Evolutionary conservation across 1,284 basidiomycete species (phyloP).

Genomic region (Vanrija pseudolonga): DNA sequence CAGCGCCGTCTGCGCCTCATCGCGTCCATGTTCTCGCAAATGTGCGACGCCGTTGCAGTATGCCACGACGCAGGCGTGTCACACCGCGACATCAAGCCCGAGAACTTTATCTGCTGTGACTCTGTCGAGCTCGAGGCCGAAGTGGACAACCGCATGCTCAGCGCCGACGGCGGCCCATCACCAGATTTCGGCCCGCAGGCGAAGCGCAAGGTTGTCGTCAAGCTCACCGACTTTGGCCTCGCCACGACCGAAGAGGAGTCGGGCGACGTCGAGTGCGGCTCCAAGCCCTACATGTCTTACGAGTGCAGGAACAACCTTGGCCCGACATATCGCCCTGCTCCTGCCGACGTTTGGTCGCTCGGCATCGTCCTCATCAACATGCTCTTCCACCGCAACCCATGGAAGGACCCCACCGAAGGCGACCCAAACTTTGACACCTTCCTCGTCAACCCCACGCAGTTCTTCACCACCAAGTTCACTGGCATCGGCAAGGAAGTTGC

Average conservation of each 20-base stretch:
- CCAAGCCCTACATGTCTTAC: conserved; percentile 98
- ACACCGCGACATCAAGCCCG: conserved; percentile 98
- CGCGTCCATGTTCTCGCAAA: conserved; percentile 93
- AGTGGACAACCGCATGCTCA: conserved; percentile 19
- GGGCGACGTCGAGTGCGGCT: conserved; percentile 96
- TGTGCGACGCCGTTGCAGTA: conserved; percentile 96
- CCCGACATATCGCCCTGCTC: conserved; percentile 85
- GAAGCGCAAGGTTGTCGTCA: conserved; percentile 67
- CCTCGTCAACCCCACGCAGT: conserved; percentile 71
- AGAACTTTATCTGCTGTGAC: conserved; percentile 79
- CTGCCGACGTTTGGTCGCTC: conserved; percentile 97
- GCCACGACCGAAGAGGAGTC: conserved; percentile 84
- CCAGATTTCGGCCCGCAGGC: conserved; percentile 45
- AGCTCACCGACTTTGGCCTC: conserved; percentile 95
- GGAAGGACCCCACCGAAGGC: conserved; percentile 85
- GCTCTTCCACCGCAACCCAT: conserved; percentile 97
- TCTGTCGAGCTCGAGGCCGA: conserved; percentile 66
- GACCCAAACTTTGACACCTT: conserved; percentile 76
- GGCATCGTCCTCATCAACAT: conserved; percentile 99
- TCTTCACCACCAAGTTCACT: conserved; percentile 84
- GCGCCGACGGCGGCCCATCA: conserved; percentile 36
- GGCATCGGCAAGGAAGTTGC: conserved; percentile 87
- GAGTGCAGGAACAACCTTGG: conserved; percentile 97
- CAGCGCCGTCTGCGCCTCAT: conserved; percentile 83
- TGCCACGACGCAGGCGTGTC: conserved; percentile 90